phyloP scores from a whole-genome alignment of 2,329 filamentous ascomycete species.

The Fusarium proliferatum region DNA sequence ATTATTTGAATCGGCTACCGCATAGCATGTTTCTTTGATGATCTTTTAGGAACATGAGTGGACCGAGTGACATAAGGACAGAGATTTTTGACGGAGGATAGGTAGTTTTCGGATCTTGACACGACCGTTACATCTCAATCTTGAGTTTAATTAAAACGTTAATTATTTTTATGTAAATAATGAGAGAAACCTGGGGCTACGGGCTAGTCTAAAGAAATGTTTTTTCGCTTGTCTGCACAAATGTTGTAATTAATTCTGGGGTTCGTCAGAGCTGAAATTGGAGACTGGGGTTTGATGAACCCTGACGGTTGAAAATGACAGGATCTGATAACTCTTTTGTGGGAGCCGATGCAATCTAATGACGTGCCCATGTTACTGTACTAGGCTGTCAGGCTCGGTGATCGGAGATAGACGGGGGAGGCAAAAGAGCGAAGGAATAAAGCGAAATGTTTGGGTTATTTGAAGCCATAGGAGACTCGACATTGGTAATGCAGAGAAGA shows the following conservation, averaged over 20 bases:
- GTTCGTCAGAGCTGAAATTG: background rate
- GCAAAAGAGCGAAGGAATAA: constrained; percentile 29
- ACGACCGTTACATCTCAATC: background rate
- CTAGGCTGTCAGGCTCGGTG: constrained; percentile 16
- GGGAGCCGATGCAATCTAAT: constrained; percentile 24
- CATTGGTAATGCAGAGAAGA: background rate
- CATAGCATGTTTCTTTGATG: background rate
- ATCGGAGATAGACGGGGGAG: constrained; percentile 31
- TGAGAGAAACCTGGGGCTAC: background rate
- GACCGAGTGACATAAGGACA: background rate
- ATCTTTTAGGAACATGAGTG: background rate
- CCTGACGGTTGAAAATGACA: background rate
- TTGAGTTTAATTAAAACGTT: background rate
- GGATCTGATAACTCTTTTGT: constrained; percentile 29
- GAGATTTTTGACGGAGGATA: background rate
- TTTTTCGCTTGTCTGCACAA: background rate
- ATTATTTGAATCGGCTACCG: constrained; percentile 16
- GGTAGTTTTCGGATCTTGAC: background rate
- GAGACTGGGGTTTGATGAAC: constrained; percentile 2
- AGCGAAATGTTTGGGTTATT: constrained; percentile 28
- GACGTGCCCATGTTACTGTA: constrained; percentile 9
- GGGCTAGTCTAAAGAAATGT: background rate
- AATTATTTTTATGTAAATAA: background rate
- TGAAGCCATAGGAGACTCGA: background rate
- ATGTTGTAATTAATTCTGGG: background rate